Evolutionary conservation across 805 yeast species (phyloP).

Genomic region (Myxozyma kluyveri): DNA sequence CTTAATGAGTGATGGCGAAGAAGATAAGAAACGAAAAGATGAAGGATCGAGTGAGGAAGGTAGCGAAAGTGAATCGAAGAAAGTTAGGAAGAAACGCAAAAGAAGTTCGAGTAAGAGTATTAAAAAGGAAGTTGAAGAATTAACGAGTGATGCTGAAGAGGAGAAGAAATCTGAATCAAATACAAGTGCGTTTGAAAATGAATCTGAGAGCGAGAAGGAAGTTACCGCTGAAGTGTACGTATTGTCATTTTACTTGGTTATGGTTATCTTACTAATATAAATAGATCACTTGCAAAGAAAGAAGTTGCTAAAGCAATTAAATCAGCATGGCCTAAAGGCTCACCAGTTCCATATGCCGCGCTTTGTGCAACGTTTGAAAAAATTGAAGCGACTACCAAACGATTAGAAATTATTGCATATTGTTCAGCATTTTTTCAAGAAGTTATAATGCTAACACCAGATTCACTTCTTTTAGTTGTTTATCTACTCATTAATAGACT

Average conservation of each 20-base stretch:
- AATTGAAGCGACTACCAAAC: conserved; percentile 75
- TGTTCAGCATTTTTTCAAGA: conserved; percentile 70
- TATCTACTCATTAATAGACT: conserved; percentile 72
- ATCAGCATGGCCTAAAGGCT: conserved; percentile 11
- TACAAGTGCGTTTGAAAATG: background rate
- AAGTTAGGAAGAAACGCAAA: background rate
- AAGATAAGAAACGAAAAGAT: background rate
- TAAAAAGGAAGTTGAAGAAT: background rate
- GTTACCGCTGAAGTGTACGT: conserved; percentile 14
- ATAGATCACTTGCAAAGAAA: conserved; percentile 9
- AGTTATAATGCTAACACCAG: conserved; percentile 55
- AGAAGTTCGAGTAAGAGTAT: background rate
- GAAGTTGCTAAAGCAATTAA: background rate
- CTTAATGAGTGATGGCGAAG: background rate
- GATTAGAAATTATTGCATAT: conserved; percentile 74
- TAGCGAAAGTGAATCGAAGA: background rate
- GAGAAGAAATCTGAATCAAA: no score
- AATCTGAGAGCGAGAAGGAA: conserved; percentile 9
- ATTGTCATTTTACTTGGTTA: background rate
- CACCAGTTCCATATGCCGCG: conserved; percentile 30
- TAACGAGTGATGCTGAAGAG: background rate
- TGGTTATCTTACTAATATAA: background rate
- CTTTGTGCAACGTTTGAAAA: conserved; percentile 60
- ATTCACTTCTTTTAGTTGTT: conserved; percentile 63
- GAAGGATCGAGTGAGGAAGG: background rate